A percentile compares a stretch with the other conserved stretches of the same genome.
Conservation (phyloP, 2,329 filamentous ascomycete genomes). For the Cordyceps militaris region DNA sequence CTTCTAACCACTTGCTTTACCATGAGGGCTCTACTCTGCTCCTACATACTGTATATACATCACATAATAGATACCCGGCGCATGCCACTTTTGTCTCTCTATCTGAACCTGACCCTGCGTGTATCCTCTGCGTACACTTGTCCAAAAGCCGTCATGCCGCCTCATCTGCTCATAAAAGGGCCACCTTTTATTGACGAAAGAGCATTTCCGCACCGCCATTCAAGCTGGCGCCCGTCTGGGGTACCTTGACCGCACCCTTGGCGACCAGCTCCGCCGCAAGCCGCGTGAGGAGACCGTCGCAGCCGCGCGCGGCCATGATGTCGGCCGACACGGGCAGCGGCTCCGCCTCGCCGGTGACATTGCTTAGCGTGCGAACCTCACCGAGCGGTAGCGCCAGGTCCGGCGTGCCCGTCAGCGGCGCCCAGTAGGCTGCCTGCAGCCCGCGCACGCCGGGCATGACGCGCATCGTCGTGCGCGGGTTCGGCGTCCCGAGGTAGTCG, state of each 20-base stretch:
- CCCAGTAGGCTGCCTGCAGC: conserved; percentile 22
- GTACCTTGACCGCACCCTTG: conserved; percentile 40
- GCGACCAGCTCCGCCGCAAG: conserved; percentile 44
- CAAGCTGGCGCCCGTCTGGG: conserved; percentile 32
- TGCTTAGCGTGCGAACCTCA: conserved; percentile 32
- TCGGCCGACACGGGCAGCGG: conserved; percentile 36
- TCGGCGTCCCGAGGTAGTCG: conserved; percentile 10
- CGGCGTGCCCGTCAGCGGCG: conserved; percentile 20
- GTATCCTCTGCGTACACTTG: not conserved
- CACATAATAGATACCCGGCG: not conserved
- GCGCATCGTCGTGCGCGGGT: conserved; percentile 15
- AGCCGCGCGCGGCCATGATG: conserved; percentile 35
- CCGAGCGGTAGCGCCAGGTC: conserved; percentile 36
- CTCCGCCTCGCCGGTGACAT: conserved; percentile 32
- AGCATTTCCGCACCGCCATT: conserved; percentile 20
- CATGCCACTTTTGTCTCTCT: not conserved
- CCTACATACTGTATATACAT: conserved; percentile 1
- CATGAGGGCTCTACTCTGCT: too few relatives aligned
- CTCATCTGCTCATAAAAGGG: not conserved
- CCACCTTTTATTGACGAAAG: conserved; percentile 8
- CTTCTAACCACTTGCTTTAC: not conserved
- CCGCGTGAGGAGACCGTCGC: conserved; percentile 49
- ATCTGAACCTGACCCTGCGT: not conserved
- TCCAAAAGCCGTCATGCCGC: too few relatives aligned
- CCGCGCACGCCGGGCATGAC: conserved; percentile 15